Evolutionary conservation across 176 grass and related monocot genomes (phyloP).

Genomic region (Raddia guianensis): DNA sequence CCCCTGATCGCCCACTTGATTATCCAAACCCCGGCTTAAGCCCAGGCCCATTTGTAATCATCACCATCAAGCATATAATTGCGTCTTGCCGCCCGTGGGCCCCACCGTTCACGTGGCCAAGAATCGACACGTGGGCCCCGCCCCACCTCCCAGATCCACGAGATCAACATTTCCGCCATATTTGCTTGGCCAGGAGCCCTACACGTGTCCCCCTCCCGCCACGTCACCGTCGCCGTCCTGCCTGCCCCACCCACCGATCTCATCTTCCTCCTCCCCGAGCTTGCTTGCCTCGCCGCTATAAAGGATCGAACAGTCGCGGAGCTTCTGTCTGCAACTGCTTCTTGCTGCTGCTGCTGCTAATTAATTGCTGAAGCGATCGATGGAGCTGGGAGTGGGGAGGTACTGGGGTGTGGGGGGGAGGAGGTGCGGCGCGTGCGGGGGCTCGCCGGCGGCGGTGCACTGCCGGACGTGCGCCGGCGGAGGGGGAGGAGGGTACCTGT

Average conservation of each 20-base stretch:
- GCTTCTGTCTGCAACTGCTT: background rate
- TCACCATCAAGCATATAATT: background rate
- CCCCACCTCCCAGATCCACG: constrained; percentile 11
- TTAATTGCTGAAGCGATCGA: background rate
- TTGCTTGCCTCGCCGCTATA: constrained; percentile 28
- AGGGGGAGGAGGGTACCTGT: constrained; percentile 34
- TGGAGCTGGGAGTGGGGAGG: constrained; percentile 23
- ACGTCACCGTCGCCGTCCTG: constrained; percentile 44
- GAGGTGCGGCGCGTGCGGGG: constrained; percentile 43
- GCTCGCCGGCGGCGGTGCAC: constrained; percentile 39
- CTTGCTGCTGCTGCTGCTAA: background rate
- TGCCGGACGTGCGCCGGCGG: constrained; percentile 30
- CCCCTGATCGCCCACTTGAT: background rate
- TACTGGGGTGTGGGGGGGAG: constrained; percentile 45
- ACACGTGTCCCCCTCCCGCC: constrained; percentile 36
- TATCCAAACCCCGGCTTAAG: background rate
- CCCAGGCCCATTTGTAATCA: background rate
- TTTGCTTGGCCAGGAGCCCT: constrained; percentile 37
- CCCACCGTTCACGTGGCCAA: constrained; percentile 38
- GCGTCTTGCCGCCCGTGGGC: constrained; percentile 14
- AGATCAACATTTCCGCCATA: constrained; percentile 20
- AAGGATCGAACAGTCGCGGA: constrained; percentile 29
- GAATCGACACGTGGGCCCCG: constrained; percentile 35
- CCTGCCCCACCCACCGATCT: constrained; percentile 12
- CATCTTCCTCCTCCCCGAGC: background rate